These are phyloP conservation scores for Zasmidium cellare DNA, from an alignment of 2,329 filamentous ascomycete species.

Conservation along the genomic window DNA sequence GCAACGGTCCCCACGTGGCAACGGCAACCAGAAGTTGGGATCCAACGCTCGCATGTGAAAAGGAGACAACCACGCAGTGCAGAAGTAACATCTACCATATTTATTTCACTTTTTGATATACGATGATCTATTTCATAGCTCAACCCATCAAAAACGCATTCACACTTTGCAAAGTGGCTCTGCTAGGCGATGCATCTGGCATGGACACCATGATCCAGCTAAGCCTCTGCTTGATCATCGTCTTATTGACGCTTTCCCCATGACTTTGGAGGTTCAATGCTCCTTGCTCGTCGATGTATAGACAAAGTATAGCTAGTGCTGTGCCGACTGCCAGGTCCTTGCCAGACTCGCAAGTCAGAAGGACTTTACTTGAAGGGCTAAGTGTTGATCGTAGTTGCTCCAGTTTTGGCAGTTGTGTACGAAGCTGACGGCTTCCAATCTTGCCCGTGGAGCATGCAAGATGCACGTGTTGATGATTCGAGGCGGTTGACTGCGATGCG, in stretches of 20 bases:
- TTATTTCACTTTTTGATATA: no score
- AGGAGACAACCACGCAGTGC: not conserved
- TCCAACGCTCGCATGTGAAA: not conserved
- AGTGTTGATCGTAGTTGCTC: slow-evolving; percentile 6
- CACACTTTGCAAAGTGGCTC: slow-evolving; percentile 84
- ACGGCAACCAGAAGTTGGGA: not conserved
- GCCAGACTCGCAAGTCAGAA: slow-evolving; percentile 74
- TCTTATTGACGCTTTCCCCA: slow-evolving; percentile 60
- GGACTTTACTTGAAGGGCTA: slow-evolving; percentile 24
- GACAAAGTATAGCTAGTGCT: slow-evolving; percentile 73
- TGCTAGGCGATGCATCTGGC: slow-evolving; percentile 78
- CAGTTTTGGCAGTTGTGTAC: slow-evolving; percentile 66
- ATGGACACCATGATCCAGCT: slow-evolving; percentile 79
- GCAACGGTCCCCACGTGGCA: not conserved
- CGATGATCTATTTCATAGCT: no score
- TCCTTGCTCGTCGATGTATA: slow-evolving; percentile 68
- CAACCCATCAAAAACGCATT: slow-evolving; percentile 79
- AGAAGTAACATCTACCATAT: no score
- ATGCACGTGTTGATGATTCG: slow-evolving; percentile 51
- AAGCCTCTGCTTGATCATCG: slow-evolving; percentile 72
- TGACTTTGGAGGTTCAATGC: slow-evolving; percentile 15
- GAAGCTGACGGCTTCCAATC: slow-evolving; percentile 78
- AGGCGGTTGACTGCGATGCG: slow-evolving; percentile 22
- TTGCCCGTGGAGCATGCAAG: slow-evolving; percentile 72
- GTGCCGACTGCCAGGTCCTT: slow-evolving; percentile 79